Evolutionary conservation across 106 monocot genomes (phyloP), one percentile per base, ranked within the genome.

Genomic region (Narthecium ossifragum): DNA sequence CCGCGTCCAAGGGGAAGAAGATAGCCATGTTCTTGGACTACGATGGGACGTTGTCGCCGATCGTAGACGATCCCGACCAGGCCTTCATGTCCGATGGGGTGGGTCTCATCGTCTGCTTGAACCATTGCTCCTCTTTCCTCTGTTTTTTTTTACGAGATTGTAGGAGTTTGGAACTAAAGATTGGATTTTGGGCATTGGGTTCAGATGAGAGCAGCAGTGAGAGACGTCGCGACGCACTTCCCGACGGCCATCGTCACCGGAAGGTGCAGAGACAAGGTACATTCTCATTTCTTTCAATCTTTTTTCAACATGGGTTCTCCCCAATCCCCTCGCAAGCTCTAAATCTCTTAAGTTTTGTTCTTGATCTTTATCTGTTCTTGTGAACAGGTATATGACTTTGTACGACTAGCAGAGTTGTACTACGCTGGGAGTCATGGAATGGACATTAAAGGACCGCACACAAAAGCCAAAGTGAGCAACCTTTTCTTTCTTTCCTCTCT

Each of bases 391-490:
- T 78, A 75, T 29, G 51, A 69, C 39, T 92, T 92, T 51, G 92
- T 90, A 6, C 68, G 50, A 37, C 64, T 90, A 51, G 69, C 81
- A 17, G 84, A 90, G 67, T 55, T 90, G 14, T 90, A 75, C 70
- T 90, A 90, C 28, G 90, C 84, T 17, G 90, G 90, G 6, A 85
- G 90, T 73, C 90, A 90, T 67, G 92, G 92, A 33, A 84, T 92
- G 92, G 92, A 92, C 77, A 92, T 92, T 25, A 87, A 84, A 64
- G 83, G 75, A 31, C 86, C 88, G 26, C 59, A 71, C 71, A 70
- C 57, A 36, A 80, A 73, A 64, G 31, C 76, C 53, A 66, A 80
- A 53, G 78, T 78, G 32, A 25, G 73, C 37, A 12, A n/a, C n/a
- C 26, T 63, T 57, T 57, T 51, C 46, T 22, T 53, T 63, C 61